Evolutionary conservation across 768 basidiomycete genomes (phyloP).

Genomic region (Suillus variegatus): DNA sequence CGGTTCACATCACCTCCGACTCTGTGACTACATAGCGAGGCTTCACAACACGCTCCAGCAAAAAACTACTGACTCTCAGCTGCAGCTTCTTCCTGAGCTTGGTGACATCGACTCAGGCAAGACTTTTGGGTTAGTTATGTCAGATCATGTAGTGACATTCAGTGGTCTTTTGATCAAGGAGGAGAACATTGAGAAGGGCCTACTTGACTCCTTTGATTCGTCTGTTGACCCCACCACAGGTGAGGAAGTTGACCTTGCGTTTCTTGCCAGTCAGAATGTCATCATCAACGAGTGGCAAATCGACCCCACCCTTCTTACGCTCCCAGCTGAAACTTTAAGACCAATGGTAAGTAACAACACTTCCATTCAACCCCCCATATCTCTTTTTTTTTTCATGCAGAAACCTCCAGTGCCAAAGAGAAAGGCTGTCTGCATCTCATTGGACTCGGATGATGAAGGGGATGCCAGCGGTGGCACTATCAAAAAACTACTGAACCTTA

Average conservation of each 20-base stretch:
- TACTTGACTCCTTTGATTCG: not conserved
- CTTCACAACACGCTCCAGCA: constrained; percentile 15
- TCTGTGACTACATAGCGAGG: constrained; percentile 19
- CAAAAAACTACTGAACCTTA: no score
- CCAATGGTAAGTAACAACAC: not conserved
- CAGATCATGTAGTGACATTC: constrained; percentile 1
- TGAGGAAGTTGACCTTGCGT: not conserved
- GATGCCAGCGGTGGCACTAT: no score
- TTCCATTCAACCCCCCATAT: not conserved
- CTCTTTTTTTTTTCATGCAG: not conserved
- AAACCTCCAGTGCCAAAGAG: no score
- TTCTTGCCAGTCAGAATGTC: not conserved
- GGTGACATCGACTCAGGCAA: constrained; percentile 10
- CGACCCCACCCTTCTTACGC: not conserved
- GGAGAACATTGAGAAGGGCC: not conserved
- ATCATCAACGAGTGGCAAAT: constrained; percentile 7
- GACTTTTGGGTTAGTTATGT: constrained; percentile 12
- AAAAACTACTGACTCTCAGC: not conserved
- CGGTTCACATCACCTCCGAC: constrained; percentile 27
- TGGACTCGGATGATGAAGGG: no score
- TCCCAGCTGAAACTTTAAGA: not conserved
- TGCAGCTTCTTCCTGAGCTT: constrained; percentile 5
- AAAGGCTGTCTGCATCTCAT: no score
- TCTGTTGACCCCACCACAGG: not conserved
- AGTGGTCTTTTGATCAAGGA: constrained; percentile 1